Evolutionary conservation across 2,329 filamentous ascomycete genomes (phyloP).

Genomic region (Byssochlamys sp.): DNA sequence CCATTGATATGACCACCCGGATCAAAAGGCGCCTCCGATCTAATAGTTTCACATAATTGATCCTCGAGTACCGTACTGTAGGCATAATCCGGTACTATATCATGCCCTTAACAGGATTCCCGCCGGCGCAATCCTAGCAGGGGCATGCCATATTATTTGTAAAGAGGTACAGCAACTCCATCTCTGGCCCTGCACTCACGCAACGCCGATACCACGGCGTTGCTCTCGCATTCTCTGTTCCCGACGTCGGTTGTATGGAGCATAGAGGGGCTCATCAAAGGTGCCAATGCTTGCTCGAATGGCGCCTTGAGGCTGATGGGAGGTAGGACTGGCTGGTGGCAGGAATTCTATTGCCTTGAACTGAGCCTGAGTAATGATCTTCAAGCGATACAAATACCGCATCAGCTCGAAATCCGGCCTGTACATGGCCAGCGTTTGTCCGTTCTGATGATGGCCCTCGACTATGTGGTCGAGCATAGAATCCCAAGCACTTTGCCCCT

Average conservation of each 20-base stretch:
- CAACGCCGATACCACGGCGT: slow-evolving; percentile 24
- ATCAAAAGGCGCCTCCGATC: not conserved
- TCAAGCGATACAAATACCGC: slow-evolving; percentile 34
- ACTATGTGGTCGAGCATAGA: slow-evolving; percentile 35
- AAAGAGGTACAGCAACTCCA: not conserved
- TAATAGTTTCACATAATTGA: not conserved
- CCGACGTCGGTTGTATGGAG: slow-evolving; percentile 29
- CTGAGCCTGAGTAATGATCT: slow-evolving; percentile 35
- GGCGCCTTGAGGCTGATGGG: slow-evolving; percentile 28
- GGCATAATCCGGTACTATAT: not conserved
- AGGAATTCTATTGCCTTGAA: slow-evolving; percentile 36
- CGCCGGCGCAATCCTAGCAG: no score
- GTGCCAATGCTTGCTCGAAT: slow-evolving; percentile 28
- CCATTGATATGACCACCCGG: not conserved
- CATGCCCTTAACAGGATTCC: not conserved
- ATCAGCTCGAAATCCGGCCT: slow-evolving; percentile 36
- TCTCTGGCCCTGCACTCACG: slow-evolving; percentile 6
- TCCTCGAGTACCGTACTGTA: slow-evolving; percentile 1
- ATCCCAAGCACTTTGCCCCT: slow-evolving; percentile 28
- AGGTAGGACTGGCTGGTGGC: slow-evolving; percentile 26
- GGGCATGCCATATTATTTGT: no score
- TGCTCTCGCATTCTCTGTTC: slow-evolving; percentile 30
- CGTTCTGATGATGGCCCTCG: slow-evolving; percentile 30
- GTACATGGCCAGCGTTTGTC: slow-evolving; percentile 31
- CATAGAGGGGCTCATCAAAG: slow-evolving; percentile 31